phyloP scores from a whole-genome alignment of 129 eudicot species.

The Ambrosia artemisiifolia region DNA sequence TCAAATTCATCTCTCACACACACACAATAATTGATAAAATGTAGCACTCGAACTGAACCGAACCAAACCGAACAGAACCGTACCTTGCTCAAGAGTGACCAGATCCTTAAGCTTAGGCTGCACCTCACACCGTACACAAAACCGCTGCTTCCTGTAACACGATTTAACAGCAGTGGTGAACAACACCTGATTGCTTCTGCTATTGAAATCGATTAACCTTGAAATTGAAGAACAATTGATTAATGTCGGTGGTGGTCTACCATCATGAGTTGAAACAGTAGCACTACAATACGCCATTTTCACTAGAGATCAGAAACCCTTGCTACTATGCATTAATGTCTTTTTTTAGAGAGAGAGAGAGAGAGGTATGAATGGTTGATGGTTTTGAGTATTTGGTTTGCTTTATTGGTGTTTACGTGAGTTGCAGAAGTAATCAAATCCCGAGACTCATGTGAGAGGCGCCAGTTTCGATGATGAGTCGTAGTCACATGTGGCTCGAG shows the following conservation, averaged over 20 bases:
- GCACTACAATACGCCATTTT: conserved; percentile 46
- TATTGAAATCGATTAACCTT: conserved; percentile 26
- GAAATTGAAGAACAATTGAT: conserved; percentile 38
- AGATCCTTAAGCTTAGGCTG: conserved; percentile 39
- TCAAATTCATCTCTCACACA: background rate
- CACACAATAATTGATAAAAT: conserved; percentile 4
- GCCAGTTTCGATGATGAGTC: conserved; percentile 11
- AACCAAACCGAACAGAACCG: background rate
- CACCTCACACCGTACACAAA: conserved; percentile 47
- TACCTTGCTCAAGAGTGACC: conserved; percentile 49
- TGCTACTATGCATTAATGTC: background rate
- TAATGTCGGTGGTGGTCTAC: conserved; percentile 15
- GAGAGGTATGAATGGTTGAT: background rate
- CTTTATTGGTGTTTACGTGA: conserved; percentile 14
- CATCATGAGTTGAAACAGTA: conserved; percentile 26
- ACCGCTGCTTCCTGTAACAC: conserved; percentile 30
- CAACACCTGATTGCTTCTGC: conserved; percentile 21
- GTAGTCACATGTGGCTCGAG: conserved; percentile 35
- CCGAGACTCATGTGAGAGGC: conserved; percentile 43
- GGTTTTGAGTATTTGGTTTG: background rate
- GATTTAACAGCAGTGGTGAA: conserved; percentile 13
- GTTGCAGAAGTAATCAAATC: conserved; percentile 29
- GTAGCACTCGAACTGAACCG: background rate
- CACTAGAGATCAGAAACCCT: conserved; percentile 7
- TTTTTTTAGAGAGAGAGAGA: background rate